These are phyloP conservation scores for Spathaspora sp. DNA, from an alignment of 805 yeast genomes.

Conservation along the genomic window DNA sequence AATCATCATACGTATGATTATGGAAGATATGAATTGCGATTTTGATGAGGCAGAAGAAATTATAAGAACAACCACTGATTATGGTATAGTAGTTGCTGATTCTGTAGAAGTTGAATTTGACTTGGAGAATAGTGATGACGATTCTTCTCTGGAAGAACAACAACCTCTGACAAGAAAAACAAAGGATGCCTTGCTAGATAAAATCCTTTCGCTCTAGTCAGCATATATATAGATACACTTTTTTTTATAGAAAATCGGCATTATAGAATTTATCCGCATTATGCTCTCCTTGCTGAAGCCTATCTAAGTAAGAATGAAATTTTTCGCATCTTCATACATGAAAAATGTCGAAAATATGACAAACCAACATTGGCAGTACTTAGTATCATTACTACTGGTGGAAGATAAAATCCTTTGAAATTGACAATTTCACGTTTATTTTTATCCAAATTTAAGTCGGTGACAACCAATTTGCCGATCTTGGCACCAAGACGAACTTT, in stretches of 20 bases:
- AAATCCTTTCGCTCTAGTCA: not conserved
- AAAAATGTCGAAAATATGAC: not conserved
- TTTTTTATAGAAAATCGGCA: too few relatives aligned
- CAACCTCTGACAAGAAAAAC: not conserved
- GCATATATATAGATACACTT: too few relatives aligned
- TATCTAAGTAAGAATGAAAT: too few relatives aligned
- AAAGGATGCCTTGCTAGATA: not conserved
- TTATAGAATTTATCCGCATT: too few relatives aligned
- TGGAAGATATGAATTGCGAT: constrained; percentile 37
- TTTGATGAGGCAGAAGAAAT: constrained; percentile 44
- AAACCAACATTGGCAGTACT: not conserved
- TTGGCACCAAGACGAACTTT: constrained; percentile 3
- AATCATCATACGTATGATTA: constrained; percentile 47
- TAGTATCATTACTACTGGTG: not conserved
- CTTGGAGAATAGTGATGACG: constrained; percentile 9
- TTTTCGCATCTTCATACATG: not conserved
- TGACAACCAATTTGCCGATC: not conserved
- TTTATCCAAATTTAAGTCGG: not conserved
- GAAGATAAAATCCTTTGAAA: not conserved
- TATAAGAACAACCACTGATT: constrained; percentile 45
- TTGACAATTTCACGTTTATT: not conserved
- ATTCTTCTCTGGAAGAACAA: not conserved
- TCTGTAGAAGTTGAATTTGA: constrained; percentile 26
- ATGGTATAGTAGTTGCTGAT: constrained; percentile 39
- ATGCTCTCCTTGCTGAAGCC: not conserved